Conservation (phyloP, 139 green algal genomes). For the Yamagishiella unicocca region DNA sequence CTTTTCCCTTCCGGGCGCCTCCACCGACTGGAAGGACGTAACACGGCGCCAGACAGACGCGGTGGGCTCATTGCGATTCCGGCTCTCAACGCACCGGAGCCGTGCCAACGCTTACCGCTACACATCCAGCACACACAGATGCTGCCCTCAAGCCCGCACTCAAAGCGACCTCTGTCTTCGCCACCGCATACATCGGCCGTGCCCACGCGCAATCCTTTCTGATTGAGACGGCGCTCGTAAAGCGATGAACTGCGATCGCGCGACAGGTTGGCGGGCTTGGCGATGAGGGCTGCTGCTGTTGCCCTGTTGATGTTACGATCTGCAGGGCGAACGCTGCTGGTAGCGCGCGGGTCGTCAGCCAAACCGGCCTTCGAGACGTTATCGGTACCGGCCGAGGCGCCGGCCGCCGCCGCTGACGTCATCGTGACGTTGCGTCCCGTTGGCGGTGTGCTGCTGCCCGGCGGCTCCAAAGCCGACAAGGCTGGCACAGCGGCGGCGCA, state of each 20-base stretch:
- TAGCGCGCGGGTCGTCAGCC: slow-evolving; percentile 59
- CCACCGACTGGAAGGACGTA: slow-evolving; percentile 50
- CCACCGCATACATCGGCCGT: too few species aligned
- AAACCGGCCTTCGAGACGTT: slow-evolving; percentile 70
- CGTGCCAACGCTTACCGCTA: too few species aligned
- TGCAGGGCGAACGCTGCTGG: slow-evolving; percentile 59
- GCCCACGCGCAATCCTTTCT: too few species aligned
- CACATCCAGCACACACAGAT: too few species aligned
- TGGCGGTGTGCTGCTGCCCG: slow-evolving; percentile 43
- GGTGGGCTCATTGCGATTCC: neutral
- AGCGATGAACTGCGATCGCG: too few species aligned
- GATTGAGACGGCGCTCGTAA: too few species aligned
- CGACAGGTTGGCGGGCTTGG: too few species aligned
- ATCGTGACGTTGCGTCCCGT: slow-evolving; percentile 37
- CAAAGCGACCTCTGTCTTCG: too few species aligned
- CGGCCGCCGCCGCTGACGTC: neutral
- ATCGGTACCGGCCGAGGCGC: slow-evolving; percentile 20
- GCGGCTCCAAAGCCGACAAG: neutral
- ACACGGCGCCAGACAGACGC: slow-evolving; percentile 19
- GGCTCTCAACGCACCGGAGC: neutral
- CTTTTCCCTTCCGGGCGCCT: slow-evolving; percentile 56
- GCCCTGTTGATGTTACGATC: too few species aligned
- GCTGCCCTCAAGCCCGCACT: too few species aligned
- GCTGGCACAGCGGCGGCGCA: neutral
- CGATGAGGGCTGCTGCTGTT: too few species aligned